Base-by-base conservation (phyloP, 345 rosid species). In the Isatis tinctoria region DNA sequence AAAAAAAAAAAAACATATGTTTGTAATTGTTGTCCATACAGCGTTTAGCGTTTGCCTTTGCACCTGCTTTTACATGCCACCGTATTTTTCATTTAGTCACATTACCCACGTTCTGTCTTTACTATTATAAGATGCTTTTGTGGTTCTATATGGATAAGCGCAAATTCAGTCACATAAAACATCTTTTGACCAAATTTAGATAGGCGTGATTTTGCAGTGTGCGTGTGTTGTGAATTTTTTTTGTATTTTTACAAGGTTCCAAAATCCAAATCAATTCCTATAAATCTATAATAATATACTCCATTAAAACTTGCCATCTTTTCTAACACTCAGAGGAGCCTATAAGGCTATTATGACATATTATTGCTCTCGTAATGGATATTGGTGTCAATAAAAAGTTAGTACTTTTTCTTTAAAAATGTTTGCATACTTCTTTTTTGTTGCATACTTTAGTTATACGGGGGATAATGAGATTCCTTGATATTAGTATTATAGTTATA, bases 171-270 rank as follows among this genome's bases (percentile, higher is more conserved):
- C 74, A 75, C 59, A 65, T 43, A 8, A 61, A 61, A 43, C 74
- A 62, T 61, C 74, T 67, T 69, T 18, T 70, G 35, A 70, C 72
- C 61, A 76, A 69, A 69, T 69, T 43, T 69, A 52, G 51, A 13
- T 61, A 35, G 64, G 28, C 65, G 54, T 60, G 59, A 20, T 63
- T 39, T 40, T 60, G 20, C 14, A 30, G 65, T 20, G 60, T 41
- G 39, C 59, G 62, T 20, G 52, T 51, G 17, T n/a, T 43, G 27
- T 58, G 27, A 41, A 47, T 22, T 3, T 14, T 44, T 60, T 57
- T 33, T 41, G 35, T 44, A 52, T 6, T 17, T 32, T 52, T 30
- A 20, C 17, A 30, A 24, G 72, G 6, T 58, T 39, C 28, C 24
- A 51, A 67, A 41, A 47, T 39, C 28, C 24, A 51, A 67, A 41